Conservation (phyloP, 441 rosid genomes). For the Croton setiger region DNA sequence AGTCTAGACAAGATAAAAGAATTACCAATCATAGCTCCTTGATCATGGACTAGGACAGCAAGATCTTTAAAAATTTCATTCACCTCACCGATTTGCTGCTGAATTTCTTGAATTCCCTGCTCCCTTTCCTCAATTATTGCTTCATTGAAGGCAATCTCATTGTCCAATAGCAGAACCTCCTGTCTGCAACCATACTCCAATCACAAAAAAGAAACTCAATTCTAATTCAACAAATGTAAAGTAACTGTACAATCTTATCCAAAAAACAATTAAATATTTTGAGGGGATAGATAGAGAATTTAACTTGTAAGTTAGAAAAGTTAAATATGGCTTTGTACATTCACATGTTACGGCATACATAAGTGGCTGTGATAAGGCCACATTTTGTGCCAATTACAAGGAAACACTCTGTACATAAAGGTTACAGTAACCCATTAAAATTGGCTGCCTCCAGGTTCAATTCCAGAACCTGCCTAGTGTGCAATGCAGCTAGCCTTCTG, state of each 20-base stretch:
- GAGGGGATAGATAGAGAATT: too few relatives aligned
- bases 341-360: too few relatives aligned
- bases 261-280: neutral
- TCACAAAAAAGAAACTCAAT: neutral
- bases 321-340: too few relatives aligned
- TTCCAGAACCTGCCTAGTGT: too few relatives aligned
- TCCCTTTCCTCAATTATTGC: slow-evolving; percentile 93
- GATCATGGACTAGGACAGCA: slow-evolving; percentile 86
- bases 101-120: slow-evolving; percentile 87
- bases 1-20: slow-evolving; percentile 1
- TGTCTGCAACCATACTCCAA: slow-evolving; percentile 50
- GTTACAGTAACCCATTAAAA: too few relatives aligned
- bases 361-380: too few relatives aligned
- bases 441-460: too few relatives aligned
- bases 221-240: neutral
- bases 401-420: too few relatives aligned
- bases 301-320: too few relatives aligned
- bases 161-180: slow-evolving; percentile 75
- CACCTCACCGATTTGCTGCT: slow-evolving; percentile 89
- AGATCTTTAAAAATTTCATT: slow-evolving; percentile 91
- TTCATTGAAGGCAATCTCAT: slow-evolving; percentile 84
- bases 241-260: neutral
- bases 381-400: too few relatives aligned
- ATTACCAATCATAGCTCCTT: slow-evolving; percentile 82
- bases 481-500: too few relatives aligned